Evolutionary conservation across 768 basidiomycete species (phyloP), one percentile per base, ranked within the genome.

Genomic region (Lactifluus hygrophoroides): DNA sequence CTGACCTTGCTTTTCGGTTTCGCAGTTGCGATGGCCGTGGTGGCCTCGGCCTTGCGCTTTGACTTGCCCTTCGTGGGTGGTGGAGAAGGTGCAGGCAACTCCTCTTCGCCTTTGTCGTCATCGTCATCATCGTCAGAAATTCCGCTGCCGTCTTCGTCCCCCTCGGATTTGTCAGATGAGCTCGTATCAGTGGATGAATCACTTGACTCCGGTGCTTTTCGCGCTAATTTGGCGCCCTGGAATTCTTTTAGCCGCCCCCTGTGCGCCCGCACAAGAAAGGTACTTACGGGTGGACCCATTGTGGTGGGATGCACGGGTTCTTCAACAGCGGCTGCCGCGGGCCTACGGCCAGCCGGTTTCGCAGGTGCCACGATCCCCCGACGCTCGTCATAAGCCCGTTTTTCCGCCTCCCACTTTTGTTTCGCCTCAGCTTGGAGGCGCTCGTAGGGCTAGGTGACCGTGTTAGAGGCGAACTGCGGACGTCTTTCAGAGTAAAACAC

Each of bases 361-460:
- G 43, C 38, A 23, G 58, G 60, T 23, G 53, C 53, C 19, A 54
- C 61, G 35, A 55, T 56, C 14, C 53, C 59, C 28, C 77, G 72
- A 58, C 80, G 76, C 32, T 77, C 80, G 52, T 86, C 84, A 67
- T 88, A 89, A 8, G 78, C 80, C 42, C 75, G 77, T 69, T 89
- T 84, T 46, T 84, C 79, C 34, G 74, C 74, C 9, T 82, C 77
- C 66, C 87, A 92, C 37, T 76, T 73, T 58, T 77, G 76, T 68
- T 88, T 89, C n/a, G 82, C 83, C 37, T 68, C 75, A 13, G 73
- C 73, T 66, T 83, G 83, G 38, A 76, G 66, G 65, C 74, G 65
- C 53, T 73, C 69, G 63, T 86, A 89, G 40, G 74, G 72, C 86
- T 88, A 61, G 9, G 50, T 27, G 60, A 34, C 16, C n/a, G 49